Conservation (phyloP, 176 grass and related monocot species). For the Puya raimondii region DNA sequence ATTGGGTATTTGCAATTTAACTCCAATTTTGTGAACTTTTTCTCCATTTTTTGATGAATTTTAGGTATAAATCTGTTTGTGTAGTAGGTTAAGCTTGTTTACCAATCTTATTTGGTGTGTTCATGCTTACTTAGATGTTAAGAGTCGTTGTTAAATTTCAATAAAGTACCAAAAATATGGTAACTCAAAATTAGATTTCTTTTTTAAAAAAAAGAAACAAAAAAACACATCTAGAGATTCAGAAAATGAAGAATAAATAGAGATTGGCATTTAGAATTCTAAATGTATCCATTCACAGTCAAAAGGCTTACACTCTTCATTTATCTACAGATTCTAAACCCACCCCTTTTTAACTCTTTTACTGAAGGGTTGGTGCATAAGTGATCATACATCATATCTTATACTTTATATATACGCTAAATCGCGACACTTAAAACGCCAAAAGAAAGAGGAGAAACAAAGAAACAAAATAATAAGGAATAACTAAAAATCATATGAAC, state of each 20-base stretch:
- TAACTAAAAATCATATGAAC: conserved; percentile 41
- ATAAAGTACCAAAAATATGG: too few species aligned
- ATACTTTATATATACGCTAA: background rate
- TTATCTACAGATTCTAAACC: conserved; percentile 6
- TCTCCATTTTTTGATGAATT: background rate
- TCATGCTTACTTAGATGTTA: too few species aligned
- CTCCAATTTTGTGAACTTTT: background rate
- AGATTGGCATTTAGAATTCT: background rate
- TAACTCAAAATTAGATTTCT: background rate
- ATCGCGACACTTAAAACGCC: background rate
- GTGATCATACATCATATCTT: background rate
- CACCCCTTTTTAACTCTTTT: background rate
- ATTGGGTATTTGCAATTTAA: background rate
- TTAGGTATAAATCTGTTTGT: background rate
- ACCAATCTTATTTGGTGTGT: too few species aligned
- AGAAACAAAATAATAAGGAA: conserved; percentile 39
- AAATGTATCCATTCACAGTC: background rate
- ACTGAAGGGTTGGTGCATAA: background rate
- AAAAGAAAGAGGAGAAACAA: conserved; percentile 43
- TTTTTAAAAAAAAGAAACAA: background rate
- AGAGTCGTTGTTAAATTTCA: too few species aligned
- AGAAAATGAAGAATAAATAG: background rate
- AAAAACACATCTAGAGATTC: background rate
- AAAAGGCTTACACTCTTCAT: background rate
- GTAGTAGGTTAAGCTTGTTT: too few species aligned